Percentiles rank a stretch among this genome's conserved stretches.
Evolutionary conservation across 2,329 filamentous ascomycete genomes (phyloP).

Genomic region (Mariannaea sp.): DNA sequence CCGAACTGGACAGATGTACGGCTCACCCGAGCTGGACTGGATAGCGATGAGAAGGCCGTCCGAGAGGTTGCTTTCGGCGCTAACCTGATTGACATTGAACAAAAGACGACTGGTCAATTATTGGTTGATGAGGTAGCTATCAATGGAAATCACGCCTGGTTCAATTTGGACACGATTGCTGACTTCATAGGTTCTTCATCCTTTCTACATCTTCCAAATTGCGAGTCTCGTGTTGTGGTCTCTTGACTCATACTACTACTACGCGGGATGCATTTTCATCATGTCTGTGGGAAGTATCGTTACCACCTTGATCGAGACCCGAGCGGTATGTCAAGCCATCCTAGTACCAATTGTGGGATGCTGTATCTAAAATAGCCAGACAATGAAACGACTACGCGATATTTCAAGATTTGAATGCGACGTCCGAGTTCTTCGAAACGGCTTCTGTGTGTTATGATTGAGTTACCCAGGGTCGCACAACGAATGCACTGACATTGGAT

Average conservation of each 20-base stretch:
- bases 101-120: slow-evolving; percentile 82
- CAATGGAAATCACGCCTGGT: neutral
- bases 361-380: slow-evolving; percentile 51
- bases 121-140: slow-evolving; percentile 78
- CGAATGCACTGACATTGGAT: neutral
- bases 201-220: slow-evolving; percentile 98
- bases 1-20: slow-evolving; percentile 82
- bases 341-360: neutral
- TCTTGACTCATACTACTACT: slow-evolving; percentile 96
- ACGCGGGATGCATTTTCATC: slow-evolving; percentile 90
- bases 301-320: slow-evolving; percentile 88
- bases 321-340: slow-evolving; percentile 60
- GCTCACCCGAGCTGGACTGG: slow-evolving; percentile 76
- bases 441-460: slow-evolving; percentile 72
- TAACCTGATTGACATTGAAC: slow-evolving; percentile 90
- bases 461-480: too few species aligned
- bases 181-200: slow-evolving; percentile 75
- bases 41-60: slow-evolving; percentile 83
- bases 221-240: slow-evolving; percentile 95
- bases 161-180: neutral
- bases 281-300: slow-evolving; percentile 94
- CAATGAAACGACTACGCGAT: slow-evolving; percentile 87
- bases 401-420: slow-evolving; percentile 96
- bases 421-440: slow-evolving; percentile 87
- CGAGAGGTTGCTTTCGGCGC: slow-evolving; percentile 86